Evolutionary conservation across 495 filamentous ascomycete genomes (phyloP).

Genomic region (Chaetomium fimeti): DNA sequence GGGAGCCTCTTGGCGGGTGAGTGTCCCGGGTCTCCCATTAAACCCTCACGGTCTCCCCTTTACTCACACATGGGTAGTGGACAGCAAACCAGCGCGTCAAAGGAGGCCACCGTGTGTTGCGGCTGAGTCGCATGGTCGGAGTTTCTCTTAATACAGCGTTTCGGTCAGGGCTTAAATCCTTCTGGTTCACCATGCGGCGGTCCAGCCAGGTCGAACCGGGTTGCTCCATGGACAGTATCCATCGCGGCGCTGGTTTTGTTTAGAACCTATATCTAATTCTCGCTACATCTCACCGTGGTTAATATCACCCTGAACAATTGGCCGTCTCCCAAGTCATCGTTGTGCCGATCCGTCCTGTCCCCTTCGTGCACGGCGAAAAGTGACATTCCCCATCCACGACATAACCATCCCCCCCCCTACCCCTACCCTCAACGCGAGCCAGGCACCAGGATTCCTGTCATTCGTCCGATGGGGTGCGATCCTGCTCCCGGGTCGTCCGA

Average conservation of each 20-base stretch:
- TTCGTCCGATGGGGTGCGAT: neutral
- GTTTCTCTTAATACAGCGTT: neutral
- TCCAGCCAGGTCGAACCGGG: neutral
- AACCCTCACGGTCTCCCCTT: too few relatives aligned
- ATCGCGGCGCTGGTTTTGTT: neutral
- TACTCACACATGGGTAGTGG: neutral
- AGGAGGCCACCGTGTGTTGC: constrained; percentile 27
- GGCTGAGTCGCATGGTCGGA: constrained; percentile 17
- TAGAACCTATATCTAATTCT: neutral
- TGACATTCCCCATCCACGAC: too few relatives aligned
- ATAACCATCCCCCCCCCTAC: too few relatives aligned
- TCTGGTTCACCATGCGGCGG: neutral
- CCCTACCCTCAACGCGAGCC: too few relatives aligned
- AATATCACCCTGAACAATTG: too few relatives aligned
- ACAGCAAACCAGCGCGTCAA: constrained; percentile 20
- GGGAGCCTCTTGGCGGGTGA: constrained; percentile 47
- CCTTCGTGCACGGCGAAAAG: too few relatives aligned
- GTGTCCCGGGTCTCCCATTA: neutral
- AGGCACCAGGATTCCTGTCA: neutral
- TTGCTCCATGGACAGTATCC: neutral
- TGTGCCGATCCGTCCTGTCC: neutral
- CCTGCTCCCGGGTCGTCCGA: neutral
- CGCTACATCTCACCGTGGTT: too few relatives aligned
- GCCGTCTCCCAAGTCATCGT: too few relatives aligned
- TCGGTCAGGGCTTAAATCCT: neutral